Conservation (phyloP, 2,329 filamentous ascomycete species). For the Bisporella sp. region DNA sequence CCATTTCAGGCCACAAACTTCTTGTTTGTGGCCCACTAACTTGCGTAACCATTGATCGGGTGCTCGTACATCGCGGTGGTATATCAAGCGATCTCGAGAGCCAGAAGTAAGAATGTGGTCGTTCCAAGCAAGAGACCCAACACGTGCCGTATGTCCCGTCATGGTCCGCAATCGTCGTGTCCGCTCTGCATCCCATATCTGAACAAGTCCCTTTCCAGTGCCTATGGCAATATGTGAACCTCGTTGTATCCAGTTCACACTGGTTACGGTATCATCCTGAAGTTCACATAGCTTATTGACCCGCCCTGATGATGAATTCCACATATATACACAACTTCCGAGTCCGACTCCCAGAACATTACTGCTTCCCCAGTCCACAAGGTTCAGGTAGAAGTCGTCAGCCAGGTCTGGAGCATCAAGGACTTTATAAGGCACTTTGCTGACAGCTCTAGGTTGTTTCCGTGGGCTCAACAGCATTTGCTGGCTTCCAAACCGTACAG, state of each 20-base stretch:
- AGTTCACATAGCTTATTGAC: slow-evolving; percentile 93
- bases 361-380: slow-evolving; percentile 95
- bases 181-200: slow-evolving; percentile 95
- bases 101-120: slow-evolving; percentile 95
- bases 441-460: slow-evolving; percentile 81
- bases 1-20: slow-evolving; percentile 95
- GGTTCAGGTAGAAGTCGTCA: slow-evolving; percentile 95
- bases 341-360: slow-evolving; percentile 91
- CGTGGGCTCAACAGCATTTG: slow-evolving; percentile 87
- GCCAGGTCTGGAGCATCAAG: slow-evolving; percentile 92
- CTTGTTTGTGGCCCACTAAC: slow-evolving; percentile 91
- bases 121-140: slow-evolving; percentile 95
- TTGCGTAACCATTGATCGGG: slow-evolving; percentile 86
- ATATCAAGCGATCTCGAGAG: slow-evolving; percentile 86
- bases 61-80: slow-evolving; percentile 89
- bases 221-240: slow-evolving; percentile 94
- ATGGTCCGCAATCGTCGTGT: slow-evolving; percentile 83
- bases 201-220: slow-evolving; percentile 87
- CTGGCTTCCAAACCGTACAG: slow-evolving; percentile 87
- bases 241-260: slow-evolving; percentile 96
- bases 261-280: slow-evolving; percentile 89
- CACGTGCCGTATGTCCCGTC: slow-evolving; percentile 90
- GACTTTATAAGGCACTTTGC: slow-evolving; percentile 97
- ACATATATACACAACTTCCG: slow-evolving; percentile 93
- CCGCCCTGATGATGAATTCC: slow-evolving; percentile 86